Conservation (phyloP, 2,329 filamentous ascomycete species). For the Metarhizium sp. region DNA sequence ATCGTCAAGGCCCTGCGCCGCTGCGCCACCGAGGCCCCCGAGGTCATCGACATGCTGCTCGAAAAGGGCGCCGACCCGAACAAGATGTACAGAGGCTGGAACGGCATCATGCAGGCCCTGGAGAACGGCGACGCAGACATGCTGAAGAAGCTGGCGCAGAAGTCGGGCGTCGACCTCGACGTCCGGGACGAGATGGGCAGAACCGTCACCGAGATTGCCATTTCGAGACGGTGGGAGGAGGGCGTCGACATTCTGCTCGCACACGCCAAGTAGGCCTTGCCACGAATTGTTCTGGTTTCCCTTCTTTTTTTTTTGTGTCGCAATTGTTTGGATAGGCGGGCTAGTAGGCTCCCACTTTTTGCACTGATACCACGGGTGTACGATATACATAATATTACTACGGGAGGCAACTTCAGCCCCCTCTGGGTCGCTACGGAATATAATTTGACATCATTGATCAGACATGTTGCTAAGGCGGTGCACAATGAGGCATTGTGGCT, state of each 20-base stretch:
- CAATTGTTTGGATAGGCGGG: not conserved
- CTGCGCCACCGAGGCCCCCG: constrained; percentile 43
- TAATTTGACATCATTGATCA: not conserved
- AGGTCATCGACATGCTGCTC: constrained; percentile 54
- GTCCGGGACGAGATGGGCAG: constrained; percentile 44
- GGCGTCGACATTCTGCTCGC: constrained; percentile 41
- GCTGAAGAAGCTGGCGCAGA: constrained; percentile 40
- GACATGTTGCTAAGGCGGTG: too few relatives aligned
- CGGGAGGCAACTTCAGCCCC: not conserved
- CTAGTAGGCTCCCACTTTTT: not conserved
- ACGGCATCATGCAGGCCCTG: constrained; percentile 54
- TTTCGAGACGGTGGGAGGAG: constrained; percentile 49
- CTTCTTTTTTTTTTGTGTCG: not conserved
- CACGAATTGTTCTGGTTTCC: not conserved
- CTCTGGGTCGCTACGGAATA: not conserved
- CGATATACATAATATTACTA: not conserved
- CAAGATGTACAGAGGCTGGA: constrained; percentile 57
- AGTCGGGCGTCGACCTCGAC: constrained; percentile 40
- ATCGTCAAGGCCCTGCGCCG: constrained; percentile 60
- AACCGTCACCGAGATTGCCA: constrained; percentile 48
- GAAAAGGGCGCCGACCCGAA: constrained; percentile 58
- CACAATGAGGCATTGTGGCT: too few relatives aligned
- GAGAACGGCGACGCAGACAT: constrained; percentile 52
- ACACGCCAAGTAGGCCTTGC: constrained; percentile 7
- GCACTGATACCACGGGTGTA: not conserved